Base-by-base conservation (phyloP, 2,329 filamentous ascomycete genomes). In the Talaromyces albobiverticillius region DNA sequence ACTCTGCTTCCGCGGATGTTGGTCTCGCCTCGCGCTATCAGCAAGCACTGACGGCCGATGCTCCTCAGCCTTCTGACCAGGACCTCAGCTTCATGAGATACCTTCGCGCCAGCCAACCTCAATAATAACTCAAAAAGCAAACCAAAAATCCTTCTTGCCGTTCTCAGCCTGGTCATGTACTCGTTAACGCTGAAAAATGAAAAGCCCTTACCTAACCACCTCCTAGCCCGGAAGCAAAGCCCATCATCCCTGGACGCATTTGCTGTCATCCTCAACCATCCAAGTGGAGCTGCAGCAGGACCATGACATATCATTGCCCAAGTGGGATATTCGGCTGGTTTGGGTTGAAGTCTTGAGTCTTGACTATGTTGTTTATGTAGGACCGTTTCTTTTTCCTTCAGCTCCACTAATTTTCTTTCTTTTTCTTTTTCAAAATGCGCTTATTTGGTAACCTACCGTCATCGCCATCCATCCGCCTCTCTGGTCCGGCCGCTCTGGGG, bases 11-110 rank as follows among this genome's bases (percentile, higher is more conserved):
- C 8, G 80, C 80, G 82, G 79, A 83, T 57, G 81, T 86, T 57
- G 85, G 88, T 2, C 77, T 96, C 45, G 84, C 89, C 65, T 77
- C 83, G 47, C 79, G 90, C 59, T 97, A 96, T 68, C 81, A 88
- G 67, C 82, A 89, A 41, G 89, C 91, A 0, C 76, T 95, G 64
- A 10, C 26, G 31, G 77, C 79, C 34, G 82, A 84, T 11, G 82
- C 82, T 20, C 71, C 68, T 41, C 66, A 71, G 11, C 66, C 66
- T 16, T 69, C 71, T 10, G 73, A 75, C 53, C 70, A 78, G 45
- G 80, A 82, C 56, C 70, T 76, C 57, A 81, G 77, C 59, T 80
- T 82, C 63, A 71, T 76, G 22, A 70, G 78, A 60, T 81, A 80
- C 59, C 61, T 81, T 57, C 68, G 66, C 51, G 66, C 70, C 6